Evolutionary conservation across 1,139 yeast genomes (phyloP).

Genomic region (Suhomyces kunorum): DNA sequence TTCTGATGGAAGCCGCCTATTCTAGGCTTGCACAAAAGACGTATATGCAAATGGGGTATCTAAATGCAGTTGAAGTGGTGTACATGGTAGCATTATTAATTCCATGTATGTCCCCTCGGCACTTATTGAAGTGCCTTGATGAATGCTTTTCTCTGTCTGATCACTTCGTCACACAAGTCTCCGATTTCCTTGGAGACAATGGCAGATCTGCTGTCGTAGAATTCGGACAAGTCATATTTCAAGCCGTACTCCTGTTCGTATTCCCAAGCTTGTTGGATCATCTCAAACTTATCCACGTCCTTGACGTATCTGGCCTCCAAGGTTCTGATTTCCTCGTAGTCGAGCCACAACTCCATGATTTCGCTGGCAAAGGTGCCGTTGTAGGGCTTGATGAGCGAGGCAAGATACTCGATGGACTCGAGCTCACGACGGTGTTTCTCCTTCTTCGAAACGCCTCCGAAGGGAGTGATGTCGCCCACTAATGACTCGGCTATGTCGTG

Average conservation of each 20-base stretch:
- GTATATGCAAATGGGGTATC: not conserved
- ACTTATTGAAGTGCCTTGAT: conserved; percentile 2
- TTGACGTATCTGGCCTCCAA: conserved; percentile 88
- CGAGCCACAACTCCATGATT: conserved; percentile 77
- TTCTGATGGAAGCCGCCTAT: too few species aligned
- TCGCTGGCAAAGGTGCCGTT: conserved; percentile 65
- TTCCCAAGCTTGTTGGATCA: conserved; percentile 87
- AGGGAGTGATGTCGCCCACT: conserved; percentile 95
- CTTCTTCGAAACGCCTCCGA: conserved; percentile 62
- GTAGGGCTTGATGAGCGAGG: conserved; percentile 62
- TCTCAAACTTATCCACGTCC: conserved; percentile 92
- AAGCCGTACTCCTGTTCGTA: conserved; percentile 71
- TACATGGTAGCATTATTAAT: not conserved
- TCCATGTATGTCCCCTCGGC: too few species aligned
- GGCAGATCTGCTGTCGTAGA: conserved; percentile 60
- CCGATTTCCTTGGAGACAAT: conserved; percentile 75
- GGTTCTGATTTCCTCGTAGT: conserved; percentile 82
- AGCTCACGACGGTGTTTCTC: conserved; percentile 83
- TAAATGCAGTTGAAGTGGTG: not conserved
- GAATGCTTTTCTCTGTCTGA: conserved; percentile 54
- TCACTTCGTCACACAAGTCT: conserved; percentile 66
- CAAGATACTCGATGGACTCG: conserved; percentile 68
- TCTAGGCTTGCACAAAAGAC: too few species aligned
- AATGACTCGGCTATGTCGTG: conserved; percentile 94
- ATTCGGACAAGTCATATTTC: conserved; percentile 62